A percentile compares a stretch with the other conserved stretches of the same genome.
phyloP scores from a whole-genome alignment of 2,329 filamentous ascomycete species.

The Cercospora berteroae region DNA sequence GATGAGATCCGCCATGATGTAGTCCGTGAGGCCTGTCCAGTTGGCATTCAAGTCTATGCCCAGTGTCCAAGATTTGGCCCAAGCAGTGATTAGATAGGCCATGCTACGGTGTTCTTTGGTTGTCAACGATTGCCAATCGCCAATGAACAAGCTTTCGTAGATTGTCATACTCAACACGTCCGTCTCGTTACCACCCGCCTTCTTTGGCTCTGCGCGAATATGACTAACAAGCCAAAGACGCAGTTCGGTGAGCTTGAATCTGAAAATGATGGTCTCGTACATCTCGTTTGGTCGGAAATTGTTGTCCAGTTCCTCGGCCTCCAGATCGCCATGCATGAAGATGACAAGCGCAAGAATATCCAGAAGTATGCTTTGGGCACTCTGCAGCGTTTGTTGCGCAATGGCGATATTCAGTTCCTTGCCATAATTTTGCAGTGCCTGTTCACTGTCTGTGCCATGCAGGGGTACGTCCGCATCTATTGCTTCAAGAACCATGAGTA shows the following conservation, averaged over 20 bases:
- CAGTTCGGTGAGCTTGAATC: conserved; percentile 72
- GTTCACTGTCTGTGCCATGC: conserved; percentile 42
- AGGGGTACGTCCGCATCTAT: conserved; percentile 43
- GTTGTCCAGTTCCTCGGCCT: conserved; percentile 66
- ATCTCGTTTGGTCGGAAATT: conserved; percentile 63
- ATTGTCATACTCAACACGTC: conserved; percentile 33
- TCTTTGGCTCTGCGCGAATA: conserved; percentile 46
- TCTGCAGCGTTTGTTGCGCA: conserved; percentile 72
- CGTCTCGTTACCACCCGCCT: conserved; percentile 8
- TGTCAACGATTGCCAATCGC: conserved; percentile 40
- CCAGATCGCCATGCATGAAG: conserved; percentile 81
- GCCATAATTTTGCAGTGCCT: conserved; percentile 69
- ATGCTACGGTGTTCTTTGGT: conserved; percentile 19
- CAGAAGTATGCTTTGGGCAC: conserved; percentile 72
- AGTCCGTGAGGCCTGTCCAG: conserved; percentile 41
- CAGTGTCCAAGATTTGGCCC: conserved; percentile 48
- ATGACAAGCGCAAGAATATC: conserved; percentile 79
- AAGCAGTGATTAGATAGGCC: conserved; percentile 43
- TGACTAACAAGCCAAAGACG: conserved; percentile 61
- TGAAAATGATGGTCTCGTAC: conserved; percentile 66
- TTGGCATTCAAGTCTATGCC: conserved; percentile 40
- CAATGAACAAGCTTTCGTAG: conserved; percentile 43
- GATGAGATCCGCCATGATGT: conserved; percentile 47
- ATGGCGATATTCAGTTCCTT: conserved; percentile 71
- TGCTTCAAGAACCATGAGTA: conserved; percentile 52